Percentiles rank a stretch among this genome's conserved stretches.
These are phyloP conservation scores for Agastache rugosa DNA, from an alignment of 257 asterid genomes.

Conservation along the genomic window DNA sequence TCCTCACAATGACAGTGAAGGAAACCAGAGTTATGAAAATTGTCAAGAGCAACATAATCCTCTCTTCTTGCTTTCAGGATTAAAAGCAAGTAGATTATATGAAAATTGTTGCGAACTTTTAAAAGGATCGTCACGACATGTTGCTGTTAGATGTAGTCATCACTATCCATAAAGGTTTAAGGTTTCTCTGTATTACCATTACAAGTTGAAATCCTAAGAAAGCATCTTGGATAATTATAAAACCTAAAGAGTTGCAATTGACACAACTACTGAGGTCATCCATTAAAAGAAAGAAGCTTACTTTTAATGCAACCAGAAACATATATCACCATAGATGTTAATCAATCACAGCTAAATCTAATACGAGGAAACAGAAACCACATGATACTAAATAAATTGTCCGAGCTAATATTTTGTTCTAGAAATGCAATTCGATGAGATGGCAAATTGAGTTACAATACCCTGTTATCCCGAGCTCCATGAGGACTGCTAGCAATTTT, in stretches of 20 bases:
- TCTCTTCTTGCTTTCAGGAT: background rate
- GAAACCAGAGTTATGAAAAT: too few species aligned
- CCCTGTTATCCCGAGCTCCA: slow-evolving; percentile 81
- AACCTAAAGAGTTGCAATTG: background rate
- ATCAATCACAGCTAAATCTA: background rate
- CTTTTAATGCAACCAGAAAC: background rate
- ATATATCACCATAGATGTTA: slow-evolving; percentile 6
- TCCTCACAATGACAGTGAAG: too few species aligned
- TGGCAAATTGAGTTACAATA: slow-evolving; percentile 42
- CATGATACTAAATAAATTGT: background rate
- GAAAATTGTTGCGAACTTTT: background rate
- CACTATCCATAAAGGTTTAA: background rate
- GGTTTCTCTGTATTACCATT: background rate
- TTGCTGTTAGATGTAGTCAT: background rate
- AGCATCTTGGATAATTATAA: background rate
- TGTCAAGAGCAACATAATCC: background rate
- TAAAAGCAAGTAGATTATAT: background rate
- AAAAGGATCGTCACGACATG: background rate
- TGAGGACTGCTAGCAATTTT: slow-evolving; percentile 95
- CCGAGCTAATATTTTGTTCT: background rate
- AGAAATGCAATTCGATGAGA: slow-evolving; percentile 16
- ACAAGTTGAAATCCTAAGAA: background rate
- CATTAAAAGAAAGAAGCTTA: background rate
- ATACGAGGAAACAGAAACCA: background rate
- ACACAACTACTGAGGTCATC: background rate